These are phyloP conservation scores for Talaromyces borbonicus DNA, from an alignment of 495 filamentous ascomycete species.

Conservation along the genomic window DNA sequence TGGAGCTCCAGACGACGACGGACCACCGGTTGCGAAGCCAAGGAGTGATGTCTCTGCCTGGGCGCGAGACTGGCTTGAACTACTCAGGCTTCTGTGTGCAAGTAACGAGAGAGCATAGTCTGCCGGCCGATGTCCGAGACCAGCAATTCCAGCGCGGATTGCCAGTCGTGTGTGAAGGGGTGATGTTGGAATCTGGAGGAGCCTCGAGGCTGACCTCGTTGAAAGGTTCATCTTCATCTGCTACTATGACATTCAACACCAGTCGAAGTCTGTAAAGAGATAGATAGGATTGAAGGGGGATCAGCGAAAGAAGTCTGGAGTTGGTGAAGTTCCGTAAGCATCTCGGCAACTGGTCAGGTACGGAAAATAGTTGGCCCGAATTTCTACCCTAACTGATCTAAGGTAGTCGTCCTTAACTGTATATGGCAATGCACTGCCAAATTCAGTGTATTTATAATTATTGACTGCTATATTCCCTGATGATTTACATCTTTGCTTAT, in stretches of 20 bases:
- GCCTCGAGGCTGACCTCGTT: conserved; percentile 28
- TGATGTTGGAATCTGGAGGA: conserved; percentile 18
- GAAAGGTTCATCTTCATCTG: conserved; percentile 29
- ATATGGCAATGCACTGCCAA: too few species aligned
- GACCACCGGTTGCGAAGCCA: conserved; percentile 13
- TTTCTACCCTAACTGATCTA: too few species aligned
- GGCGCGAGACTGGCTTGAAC: conserved; percentile 20
- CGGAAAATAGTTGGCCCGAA: too few species aligned
- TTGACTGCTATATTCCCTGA: too few species aligned
- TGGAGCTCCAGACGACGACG: conserved; percentile 16
- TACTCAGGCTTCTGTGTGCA: conserved; percentile 24
- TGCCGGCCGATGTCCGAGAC: neutral
- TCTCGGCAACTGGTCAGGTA: too few species aligned
- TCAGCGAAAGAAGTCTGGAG: too few species aligned
- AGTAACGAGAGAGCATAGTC: conserved; percentile 16
- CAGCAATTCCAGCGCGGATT: neutral
- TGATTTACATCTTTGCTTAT: too few species aligned
- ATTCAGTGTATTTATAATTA: too few species aligned
- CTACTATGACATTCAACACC: neutral
- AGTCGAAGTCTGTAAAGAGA: neutral
- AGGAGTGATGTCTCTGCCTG: conserved; percentile 25
- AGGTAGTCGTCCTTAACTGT: too few species aligned
- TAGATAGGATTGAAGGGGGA: too few species aligned
- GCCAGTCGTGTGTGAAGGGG: conserved; percentile 13
- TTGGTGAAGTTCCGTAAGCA: too few species aligned